phyloP scores from a whole-genome alignment of 2,329 filamentous ascomycete genomes.

The Xylariaceae sp. region DNA sequence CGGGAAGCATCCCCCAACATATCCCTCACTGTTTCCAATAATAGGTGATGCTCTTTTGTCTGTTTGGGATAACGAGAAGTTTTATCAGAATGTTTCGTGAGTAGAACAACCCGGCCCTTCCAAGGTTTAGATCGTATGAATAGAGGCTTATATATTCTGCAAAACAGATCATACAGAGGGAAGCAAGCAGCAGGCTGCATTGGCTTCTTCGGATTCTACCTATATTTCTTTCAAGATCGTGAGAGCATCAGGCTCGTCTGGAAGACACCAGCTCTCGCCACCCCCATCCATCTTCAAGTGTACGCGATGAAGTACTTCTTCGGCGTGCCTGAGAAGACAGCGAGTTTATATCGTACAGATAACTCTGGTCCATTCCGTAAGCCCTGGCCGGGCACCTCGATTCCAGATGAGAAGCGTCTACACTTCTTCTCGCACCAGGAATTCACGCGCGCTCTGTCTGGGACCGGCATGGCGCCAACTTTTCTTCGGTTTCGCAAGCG shows the following conservation, averaged over 20 bases:
- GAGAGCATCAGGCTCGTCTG: background rate
- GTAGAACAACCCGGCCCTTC: too few species aligned
- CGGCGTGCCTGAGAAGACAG: background rate
- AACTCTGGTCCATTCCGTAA: background rate
- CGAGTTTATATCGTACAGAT: conserved; percentile 4
- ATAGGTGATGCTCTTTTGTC: too few species aligned
- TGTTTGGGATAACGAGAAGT: too few species aligned
- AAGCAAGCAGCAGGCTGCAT: background rate
- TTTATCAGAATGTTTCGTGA: too few species aligned
- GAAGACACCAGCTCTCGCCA: background rate
- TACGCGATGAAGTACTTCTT: background rate
- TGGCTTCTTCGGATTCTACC: background rate
- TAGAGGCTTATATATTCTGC: too few species aligned
- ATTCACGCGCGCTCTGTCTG: background rate
- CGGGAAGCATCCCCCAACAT: too few species aligned
- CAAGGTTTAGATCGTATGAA: too few species aligned
- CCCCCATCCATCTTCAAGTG: background rate
- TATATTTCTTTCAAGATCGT: background rate
- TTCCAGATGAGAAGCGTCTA: background rate
- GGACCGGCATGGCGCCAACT: background rate
- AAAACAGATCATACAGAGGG: background rate
- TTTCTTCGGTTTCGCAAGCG: background rate
- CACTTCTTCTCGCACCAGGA: background rate
- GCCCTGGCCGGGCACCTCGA: background rate
- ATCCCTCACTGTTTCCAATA: too few species aligned